A percentile compares a stretch with the other conserved stretches of the same genome.
Conservation (phyloP, 1,139 yeast species). For the Suhomyces ambrosiae region DNA sequence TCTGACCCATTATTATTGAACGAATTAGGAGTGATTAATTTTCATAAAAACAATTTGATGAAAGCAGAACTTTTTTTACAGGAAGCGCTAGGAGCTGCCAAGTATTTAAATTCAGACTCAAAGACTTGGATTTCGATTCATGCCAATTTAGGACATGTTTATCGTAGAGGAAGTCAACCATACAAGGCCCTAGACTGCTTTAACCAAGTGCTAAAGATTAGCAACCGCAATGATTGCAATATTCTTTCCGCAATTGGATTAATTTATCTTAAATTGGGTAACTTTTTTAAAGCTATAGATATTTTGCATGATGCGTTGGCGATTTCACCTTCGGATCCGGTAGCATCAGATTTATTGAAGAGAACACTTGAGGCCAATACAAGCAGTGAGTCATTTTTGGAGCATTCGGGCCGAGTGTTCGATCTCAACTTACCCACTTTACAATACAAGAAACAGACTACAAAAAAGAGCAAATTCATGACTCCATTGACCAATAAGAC, state of each 20-base stretch:
- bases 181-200: slow-evolving; percentile 75
- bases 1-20: slow-evolving; percentile 85
- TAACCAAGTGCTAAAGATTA: slow-evolving; percentile 69
- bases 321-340: slow-evolving; percentile 76
- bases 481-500: slow-evolving; percentile 27
- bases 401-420: slow-evolving; percentile 19
- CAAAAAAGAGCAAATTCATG: slow-evolving; percentile 16
- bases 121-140: slow-evolving; percentile 87
- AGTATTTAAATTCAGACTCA: slow-evolving; percentile 71
- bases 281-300: slow-evolving; percentile 68
- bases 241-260: slow-evolving; percentile 84
- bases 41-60: slow-evolving; percentile 68
- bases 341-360: slow-evolving; percentile 77
- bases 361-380: slow-evolving; percentile 77
- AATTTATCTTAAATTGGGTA: slow-evolving; percentile 71
- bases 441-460: slow-evolving; percentile 13
- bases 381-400: slow-evolving; percentile 30
- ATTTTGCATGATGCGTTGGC: slow-evolving; percentile 81
- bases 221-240: slow-evolving; percentile 70
- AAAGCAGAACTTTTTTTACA: slow-evolving; percentile 73
- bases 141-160: slow-evolving; percentile 89
- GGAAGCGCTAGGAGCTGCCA: slow-evolving; percentile 74
- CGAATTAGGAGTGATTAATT: slow-evolving; percentile 88
- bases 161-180: slow-evolving; percentile 64
- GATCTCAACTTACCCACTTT: slow-evolving; percentile 25